Percentiles rank a stretch among this genome's conserved stretches.
phyloP scores from a whole-genome alignment of 331 rosid species.

The Pyrus hybrid region DNA sequence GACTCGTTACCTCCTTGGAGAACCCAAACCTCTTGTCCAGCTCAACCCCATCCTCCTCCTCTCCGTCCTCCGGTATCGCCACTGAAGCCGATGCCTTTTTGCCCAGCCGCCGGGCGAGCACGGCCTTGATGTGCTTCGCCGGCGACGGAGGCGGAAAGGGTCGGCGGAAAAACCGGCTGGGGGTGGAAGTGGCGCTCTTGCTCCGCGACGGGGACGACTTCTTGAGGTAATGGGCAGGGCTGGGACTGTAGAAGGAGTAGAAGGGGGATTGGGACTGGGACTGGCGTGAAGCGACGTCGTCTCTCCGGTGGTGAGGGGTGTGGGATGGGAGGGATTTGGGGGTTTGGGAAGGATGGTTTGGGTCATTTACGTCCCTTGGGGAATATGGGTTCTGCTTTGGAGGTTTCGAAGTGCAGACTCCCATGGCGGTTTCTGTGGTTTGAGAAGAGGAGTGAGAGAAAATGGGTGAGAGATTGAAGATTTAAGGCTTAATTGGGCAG shows the following conservation, averaged over 20 bases:
- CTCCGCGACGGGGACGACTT: slow-evolving; percentile 36
- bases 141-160: slow-evolving; percentile 98
- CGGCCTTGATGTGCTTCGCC: slow-evolving; percentile 85
- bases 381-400: slow-evolving; percentile 65
- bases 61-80: slow-evolving; percentile 77
- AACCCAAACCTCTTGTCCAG: slow-evolving; percentile 97
- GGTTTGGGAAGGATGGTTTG: slow-evolving; percentile 31
- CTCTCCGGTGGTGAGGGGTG: slow-evolving; percentile 23
- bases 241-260: slow-evolving; percentile 73
- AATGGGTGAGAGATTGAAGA: not conserved
- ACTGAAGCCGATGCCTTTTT: slow-evolving; percentile 39
- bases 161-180: slow-evolving; percentile 75
- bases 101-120: slow-evolving; percentile 77
- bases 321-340: slow-evolving; percentile 38
- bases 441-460: not conserved
- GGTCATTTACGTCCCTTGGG: slow-evolving; percentile 29
- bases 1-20: slow-evolving; percentile 69
- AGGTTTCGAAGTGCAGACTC: slow-evolving; percentile 88
- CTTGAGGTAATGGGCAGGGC: slow-evolving; percentile 65
- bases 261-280: slow-evolving; percentile 51
- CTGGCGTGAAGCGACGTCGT: slow-evolving; percentile 34
- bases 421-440: slow-evolving; percentile 37
- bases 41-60: slow-evolving; percentile 48
- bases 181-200: slow-evolving; percentile 71
- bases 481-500: not conserved